A percentile compares a stretch with the other conserved stretches of the same genome.
These are phyloP conservation scores for Cucurbita argyrosperma DNA, from an alignment of 306 rosid genomes.

Conservation along the genomic window DNA sequence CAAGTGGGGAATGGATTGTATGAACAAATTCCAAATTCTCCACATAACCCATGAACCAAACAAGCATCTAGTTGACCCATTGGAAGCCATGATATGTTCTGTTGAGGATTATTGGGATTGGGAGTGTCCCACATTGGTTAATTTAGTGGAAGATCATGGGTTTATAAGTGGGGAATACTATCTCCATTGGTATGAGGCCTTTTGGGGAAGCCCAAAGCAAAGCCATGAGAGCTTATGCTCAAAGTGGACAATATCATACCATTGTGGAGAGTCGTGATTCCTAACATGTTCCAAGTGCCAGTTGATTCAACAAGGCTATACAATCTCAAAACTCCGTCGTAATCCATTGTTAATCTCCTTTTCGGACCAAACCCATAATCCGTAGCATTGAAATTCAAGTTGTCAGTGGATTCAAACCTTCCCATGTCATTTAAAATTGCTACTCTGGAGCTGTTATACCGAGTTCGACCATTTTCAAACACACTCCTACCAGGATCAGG, in stretches of 20 bases:
- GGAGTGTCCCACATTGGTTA: no score
- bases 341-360: conserved; percentile 10
- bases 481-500: background rate
- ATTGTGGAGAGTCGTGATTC: no score
- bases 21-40: conserved; percentile 15
- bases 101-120: no score
- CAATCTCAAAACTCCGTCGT: conserved; percentile 8
- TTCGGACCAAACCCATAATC: conserved; percentile 6
- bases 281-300: background rate
- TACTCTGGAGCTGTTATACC: background rate
- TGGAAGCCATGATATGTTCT: background rate
- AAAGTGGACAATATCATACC: no score
- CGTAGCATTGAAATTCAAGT: conserved; percentile 1
- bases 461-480: background rate
- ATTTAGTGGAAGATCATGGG: no score
- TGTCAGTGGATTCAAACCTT: conserved; percentile 3
- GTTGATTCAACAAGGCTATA: background rate
- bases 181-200: no score
- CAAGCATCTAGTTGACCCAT: background rate
- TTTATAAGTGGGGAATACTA: no score
- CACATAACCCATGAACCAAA: conserved; percentile 17
- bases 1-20: conserved; percentile 20
- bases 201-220: no score
- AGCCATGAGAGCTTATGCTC: no score
- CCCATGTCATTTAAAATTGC: background rate